Evolutionary conservation across 495 filamentous ascomycete species (phyloP), one percentile per base, ranked within the genome.

Genomic region (Friedmanniomyces simplex): DNA sequence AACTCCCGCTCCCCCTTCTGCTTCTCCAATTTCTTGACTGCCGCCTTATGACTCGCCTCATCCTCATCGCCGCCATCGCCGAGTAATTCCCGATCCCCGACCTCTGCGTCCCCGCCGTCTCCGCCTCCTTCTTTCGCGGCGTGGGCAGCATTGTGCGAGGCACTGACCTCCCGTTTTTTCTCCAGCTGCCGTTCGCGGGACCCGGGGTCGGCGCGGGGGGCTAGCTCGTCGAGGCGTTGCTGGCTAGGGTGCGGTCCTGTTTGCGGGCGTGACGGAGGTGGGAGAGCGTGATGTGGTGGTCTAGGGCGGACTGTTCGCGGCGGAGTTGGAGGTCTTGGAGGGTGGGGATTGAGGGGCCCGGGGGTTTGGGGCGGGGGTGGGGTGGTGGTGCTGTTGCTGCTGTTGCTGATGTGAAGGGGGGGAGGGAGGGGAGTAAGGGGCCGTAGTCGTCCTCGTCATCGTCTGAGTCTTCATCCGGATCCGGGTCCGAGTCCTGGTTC

Each of bases 171-270:
- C 12, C 72, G 73, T 48, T 83, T 83, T 75, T 96, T 96, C 75
- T 98, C 91, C 4, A 98, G 76, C 54, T 82, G 80, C 10, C 91
- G 81, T 69, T 95, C 93, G 25, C 83, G 82, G 1, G 88, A 90
- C 0, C 91, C 90, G 0, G 91, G 72, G 49, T 91, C 89, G 0
- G 91, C 88, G 14, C 89, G 86, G 3, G 93, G 91, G 0, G 76
- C 79, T 12, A 95, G 71, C 56, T 96, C 91, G 11, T 96, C 90
- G 0, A 90, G 76, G 0, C 73, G 75, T 28, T 79, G 81, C 50
- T 80, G 60, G 87, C 80, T 20, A 67, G 57, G 48, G 71, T 73
- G 1, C 82, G 78, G 49, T 94, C 86, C 0, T 72, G 66, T 43
- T 81, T 83, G 48, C 87, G 80, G 1, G 79, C 76, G 20, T 74